These are phyloP conservation scores for Venturia pyrina DNA, from an alignment of 2,329 filamentous ascomycete genomes.

Conservation along the genomic window DNA sequence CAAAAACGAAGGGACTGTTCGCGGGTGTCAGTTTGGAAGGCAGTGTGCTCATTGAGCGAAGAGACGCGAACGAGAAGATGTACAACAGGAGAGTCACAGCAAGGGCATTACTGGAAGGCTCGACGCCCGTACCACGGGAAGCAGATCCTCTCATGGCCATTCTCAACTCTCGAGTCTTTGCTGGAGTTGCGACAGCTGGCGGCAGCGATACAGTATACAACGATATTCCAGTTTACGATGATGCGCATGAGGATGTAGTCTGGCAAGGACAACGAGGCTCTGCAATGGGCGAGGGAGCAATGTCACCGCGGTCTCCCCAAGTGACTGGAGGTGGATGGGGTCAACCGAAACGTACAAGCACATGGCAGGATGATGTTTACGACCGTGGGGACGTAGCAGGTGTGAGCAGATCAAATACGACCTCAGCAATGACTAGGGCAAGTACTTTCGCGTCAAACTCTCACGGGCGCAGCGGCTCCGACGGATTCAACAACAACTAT, in stretches of 20 bases:
- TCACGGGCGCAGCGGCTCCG: constrained; percentile 26
- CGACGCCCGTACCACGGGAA: constrained; percentile 66
- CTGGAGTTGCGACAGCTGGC: constrained; percentile 45
- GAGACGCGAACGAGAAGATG: constrained; percentile 94
- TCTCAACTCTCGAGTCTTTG: constrained; percentile 76
- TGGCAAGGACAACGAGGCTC: constrained; percentile 69
- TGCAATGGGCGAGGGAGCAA: constrained; percentile 55
- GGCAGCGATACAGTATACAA: constrained; percentile 70
- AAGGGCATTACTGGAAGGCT: constrained; percentile 68
- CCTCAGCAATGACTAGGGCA: constrained; percentile 28
- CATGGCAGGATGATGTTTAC: constrained; percentile 69
- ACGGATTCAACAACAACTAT: constrained; percentile 38
- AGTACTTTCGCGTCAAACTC: constrained; percentile 38
- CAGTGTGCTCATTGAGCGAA: constrained; percentile 82
- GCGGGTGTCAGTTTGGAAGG: constrained; percentile 93
- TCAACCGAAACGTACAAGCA: constrained; percentile 44
- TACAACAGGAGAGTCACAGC: constrained; percentile 80
- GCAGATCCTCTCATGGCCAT: constrained; percentile 78
- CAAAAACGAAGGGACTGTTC: constrained; percentile 94
- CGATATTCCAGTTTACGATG: constrained; percentile 81
- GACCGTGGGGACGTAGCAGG: constrained; percentile 41
- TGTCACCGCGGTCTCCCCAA: constrained; percentile 35
- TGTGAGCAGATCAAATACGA: constrained; percentile 30
- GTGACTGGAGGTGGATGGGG: constrained; percentile 27
- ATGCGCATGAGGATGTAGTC: constrained; percentile 68